These are phyloP conservation scores for Emmonsiellopsis sp. DNA, from an alignment of 2,329 filamentous ascomycete genomes.

Conservation along the genomic window DNA sequence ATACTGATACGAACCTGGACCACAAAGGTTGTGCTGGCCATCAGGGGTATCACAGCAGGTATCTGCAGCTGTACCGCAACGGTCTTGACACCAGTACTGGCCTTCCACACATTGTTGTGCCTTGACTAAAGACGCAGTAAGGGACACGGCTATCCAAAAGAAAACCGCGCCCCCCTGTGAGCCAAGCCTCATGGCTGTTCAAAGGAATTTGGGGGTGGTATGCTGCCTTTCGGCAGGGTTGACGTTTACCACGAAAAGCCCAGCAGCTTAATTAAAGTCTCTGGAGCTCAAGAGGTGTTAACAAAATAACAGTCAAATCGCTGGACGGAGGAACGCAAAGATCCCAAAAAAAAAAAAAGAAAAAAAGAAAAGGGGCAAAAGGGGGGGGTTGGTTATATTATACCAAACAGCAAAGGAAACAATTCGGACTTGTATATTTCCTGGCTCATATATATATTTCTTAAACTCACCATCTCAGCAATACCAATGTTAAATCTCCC, in stretches of 20 bases:
- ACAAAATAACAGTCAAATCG: neutral
- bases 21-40: constrained; percentile 2
- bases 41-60: constrained; percentile 6
- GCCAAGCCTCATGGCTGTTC: constrained; percentile 2
- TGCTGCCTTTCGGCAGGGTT: neutral
- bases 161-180: neutral
- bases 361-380: neutral
- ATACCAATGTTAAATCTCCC: too few relatives aligned
- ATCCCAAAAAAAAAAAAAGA: neutral
- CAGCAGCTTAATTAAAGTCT: neutral
- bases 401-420: too few relatives aligned
- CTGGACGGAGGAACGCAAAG: neutral
- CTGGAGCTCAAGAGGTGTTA: neutral
- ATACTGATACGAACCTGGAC: constrained; percentile 1
- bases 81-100: constrained; percentile 5
- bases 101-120: constrained; percentile 6
- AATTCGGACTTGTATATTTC: too few relatives aligned
- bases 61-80: constrained; percentile 4
- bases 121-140: neutral
- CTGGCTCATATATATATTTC: too few relatives aligned
- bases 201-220: neutral
- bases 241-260: neutral
- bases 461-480: too few relatives aligned
- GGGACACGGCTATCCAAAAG: neutral
- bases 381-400: neutral